These are phyloP conservation scores for Trematosphaeria pertusa DNA, from an alignment of 2,329 filamentous ascomycete genomes.

Conservation along the genomic window DNA sequence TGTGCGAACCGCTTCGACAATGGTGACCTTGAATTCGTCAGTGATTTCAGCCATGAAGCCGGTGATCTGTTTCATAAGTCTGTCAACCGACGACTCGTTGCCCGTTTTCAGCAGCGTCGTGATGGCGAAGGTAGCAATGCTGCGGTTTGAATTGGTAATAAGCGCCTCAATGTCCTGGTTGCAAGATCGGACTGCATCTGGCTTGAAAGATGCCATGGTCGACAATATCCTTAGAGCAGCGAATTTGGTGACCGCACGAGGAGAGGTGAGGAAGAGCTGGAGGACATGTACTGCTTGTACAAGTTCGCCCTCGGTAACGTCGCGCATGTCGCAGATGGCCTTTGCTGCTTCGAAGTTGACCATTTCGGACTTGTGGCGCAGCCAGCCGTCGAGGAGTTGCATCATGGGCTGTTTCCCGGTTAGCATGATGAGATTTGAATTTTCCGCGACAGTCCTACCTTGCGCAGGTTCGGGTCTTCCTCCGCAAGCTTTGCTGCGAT, in stretches of 20 bases:
- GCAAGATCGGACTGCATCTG: slow-evolving; percentile 87
- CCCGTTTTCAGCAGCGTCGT: slow-evolving; percentile 98
- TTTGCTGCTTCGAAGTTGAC: slow-evolving; percentile 98
- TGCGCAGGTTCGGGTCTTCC: slow-evolving; percentile 86
- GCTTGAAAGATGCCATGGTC: slow-evolving; percentile 96
- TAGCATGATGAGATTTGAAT: slow-evolving; percentile 5
- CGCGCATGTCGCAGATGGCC: slow-evolving; percentile 93
- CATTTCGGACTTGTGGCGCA: slow-evolving; percentile 93
- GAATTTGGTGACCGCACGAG: slow-evolving; percentile 95
- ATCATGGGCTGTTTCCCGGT: slow-evolving; percentile 75
- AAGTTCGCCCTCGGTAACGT: slow-evolving; percentile 91
- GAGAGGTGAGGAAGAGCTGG: slow-evolving; percentile 95
- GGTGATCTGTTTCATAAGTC: slow-evolving; percentile 97
- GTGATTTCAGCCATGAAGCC: slow-evolving; percentile 99
- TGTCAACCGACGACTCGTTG: slow-evolving; percentile 95
- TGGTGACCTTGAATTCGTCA: slow-evolving; percentile 99
- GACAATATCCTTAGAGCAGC: slow-evolving; percentile 95
- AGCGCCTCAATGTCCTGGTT: slow-evolving; percentile 97
- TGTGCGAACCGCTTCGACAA: slow-evolving; percentile 96
- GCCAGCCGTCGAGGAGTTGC: slow-evolving; percentile 92
- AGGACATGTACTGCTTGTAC: slow-evolving; percentile 92
- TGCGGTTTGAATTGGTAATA: slow-evolving; percentile 96
- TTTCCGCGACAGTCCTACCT: slow-evolving; percentile 41
- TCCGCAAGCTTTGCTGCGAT: slow-evolving; percentile 92
- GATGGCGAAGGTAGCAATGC: slow-evolving; percentile 97